Evolutionary conservation across 768 basidiomycete genomes (phyloP), one percentile per base, ranked within the genome.

Genomic region (Floccularia luteovirens): DNA sequence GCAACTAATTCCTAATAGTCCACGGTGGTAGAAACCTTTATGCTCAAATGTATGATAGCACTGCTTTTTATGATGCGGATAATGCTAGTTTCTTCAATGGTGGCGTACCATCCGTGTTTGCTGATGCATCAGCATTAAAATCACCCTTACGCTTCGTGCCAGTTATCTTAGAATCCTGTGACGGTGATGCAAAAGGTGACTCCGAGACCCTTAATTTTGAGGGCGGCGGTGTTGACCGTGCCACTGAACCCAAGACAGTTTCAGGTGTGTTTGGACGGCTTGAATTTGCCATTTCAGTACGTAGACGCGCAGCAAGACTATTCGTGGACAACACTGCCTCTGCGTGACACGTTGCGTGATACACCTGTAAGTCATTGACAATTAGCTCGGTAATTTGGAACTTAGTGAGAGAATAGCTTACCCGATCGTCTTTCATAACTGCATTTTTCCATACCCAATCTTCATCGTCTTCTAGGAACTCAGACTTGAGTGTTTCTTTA

Each of bases 381-480:
- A 45, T 28, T 16, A 37, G 36, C 19, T 13, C 38, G 17, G 2
- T 20, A 44, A 27, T 7, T 42, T 1, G 21, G 12, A 27, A 17
- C 27, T 8, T 3, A 19, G 24, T 16, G 39, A 13, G 16, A 21
- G 43, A 37, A 30, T 19, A n/a, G 63, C 81, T 40, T 57, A 91
- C 91, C 67, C 75, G 76, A 42, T 85, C 86, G 48, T 94, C 89
- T 45, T 82, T 81, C 59, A 71, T 77, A 14, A 90, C 70, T 0
- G 93, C 90, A 54, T 99, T 94, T 56, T 75, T 78, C 91, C 91
- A 99, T 10, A 96, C 85, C 93, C 93, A 98, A 45, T 96, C 94
- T 64, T 97, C 94, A 45, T 93, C 91, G 35, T 96, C 93, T 56
- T 97, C 91, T 42, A 82, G 61, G 57, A 88, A 98, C 66, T 96